These are phyloP conservation scores for Nakazawaea sp. DNA, from an alignment of 805 yeast genomes.

Conservation along the genomic window DNA sequence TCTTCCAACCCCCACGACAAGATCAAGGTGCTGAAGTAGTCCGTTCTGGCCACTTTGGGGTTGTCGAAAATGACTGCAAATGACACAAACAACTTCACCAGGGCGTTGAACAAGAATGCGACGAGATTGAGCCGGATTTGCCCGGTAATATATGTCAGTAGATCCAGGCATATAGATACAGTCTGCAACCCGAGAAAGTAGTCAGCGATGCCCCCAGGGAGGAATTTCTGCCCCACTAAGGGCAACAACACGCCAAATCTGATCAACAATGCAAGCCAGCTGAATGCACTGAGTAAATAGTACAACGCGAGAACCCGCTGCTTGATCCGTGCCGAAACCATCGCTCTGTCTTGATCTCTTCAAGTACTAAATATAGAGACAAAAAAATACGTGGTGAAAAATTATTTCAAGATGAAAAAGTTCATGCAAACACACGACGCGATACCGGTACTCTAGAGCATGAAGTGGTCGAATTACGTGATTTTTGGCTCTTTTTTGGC, in stretches of 20 bases:
- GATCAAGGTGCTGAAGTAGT: conserved; percentile 17
- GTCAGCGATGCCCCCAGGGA: conserved; percentile 70
- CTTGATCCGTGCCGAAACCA: neutral
- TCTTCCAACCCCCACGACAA: conserved; percentile 18
- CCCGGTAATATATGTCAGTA: conserved; percentile 13
- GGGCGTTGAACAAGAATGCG: conserved; percentile 11
- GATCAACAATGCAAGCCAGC: conserved; percentile 42
- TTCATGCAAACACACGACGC: too few relatives aligned
- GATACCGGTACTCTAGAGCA: too few relatives aligned
- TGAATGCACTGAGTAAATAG: conserved; percentile 24
- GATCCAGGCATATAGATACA: conserved; percentile 14
- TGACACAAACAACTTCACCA: conserved; percentile 13
- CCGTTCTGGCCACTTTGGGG: conserved; percentile 21
- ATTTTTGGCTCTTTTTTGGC: neutral
- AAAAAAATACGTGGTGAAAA: too few relatives aligned
- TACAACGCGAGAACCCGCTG: conserved; percentile 2
- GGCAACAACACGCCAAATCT: conserved; percentile 51
- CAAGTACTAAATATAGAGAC: too few relatives aligned
- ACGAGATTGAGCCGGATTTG: conserved; percentile 8
- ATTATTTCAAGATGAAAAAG: too few relatives aligned
- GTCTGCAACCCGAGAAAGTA: conserved; percentile 31
- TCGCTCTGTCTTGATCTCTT: too few relatives aligned
- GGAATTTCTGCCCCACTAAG: conserved; percentile 54
- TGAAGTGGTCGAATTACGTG: neutral
- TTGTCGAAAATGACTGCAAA: conserved; percentile 16